Conservation (phyloP, 2,329 filamentous ascomycete species). For the Botryotinia convoluta region DNA sequence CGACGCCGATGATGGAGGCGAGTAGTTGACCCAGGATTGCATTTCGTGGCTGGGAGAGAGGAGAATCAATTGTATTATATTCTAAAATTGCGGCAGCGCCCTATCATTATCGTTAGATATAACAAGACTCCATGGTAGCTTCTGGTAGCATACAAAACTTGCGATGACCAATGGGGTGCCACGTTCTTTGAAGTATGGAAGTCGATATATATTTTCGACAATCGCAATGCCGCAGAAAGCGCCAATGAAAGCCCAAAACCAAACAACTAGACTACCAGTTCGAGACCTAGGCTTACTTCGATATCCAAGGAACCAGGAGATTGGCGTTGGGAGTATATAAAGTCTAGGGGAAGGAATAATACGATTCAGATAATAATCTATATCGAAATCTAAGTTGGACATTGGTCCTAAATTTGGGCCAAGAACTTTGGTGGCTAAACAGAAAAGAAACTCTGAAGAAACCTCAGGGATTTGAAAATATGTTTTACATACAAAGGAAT, state of each 20-base stretch:
- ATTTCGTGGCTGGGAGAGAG: conserved; percentile 71
- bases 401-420: conserved; percentile 4
- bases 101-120: conserved; percentile 22
- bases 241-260: conserved; percentile 64
- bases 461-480: not conserved
- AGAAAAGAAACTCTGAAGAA: not conserved
- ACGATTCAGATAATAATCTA: conserved; percentile 74
- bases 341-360: conserved; percentile 65
- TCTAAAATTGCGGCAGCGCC: conserved; percentile 74
- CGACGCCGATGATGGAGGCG: conserved; percentile 58
- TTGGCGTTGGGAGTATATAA: conserved; percentile 58
- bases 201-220: conserved; percentile 56
- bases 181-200: conserved; percentile 50
- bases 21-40: conserved; percentile 65
- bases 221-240: conserved; percentile 59
- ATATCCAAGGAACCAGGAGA: conserved; percentile 69
- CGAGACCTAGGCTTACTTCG: conserved; percentile 42
- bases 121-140: not conserved
- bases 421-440: not conserved
- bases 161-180: conserved; percentile 62
- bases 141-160: conserved; percentile 61
- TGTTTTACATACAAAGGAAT: not conserved
- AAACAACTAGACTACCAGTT: conserved; percentile 57
- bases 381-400: conserved; percentile 52
- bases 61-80: conserved; percentile 69